Evolutionary conservation across 2,329 filamentous ascomycete genomes (phyloP).

Genomic region (Amauroascus niger): DNA sequence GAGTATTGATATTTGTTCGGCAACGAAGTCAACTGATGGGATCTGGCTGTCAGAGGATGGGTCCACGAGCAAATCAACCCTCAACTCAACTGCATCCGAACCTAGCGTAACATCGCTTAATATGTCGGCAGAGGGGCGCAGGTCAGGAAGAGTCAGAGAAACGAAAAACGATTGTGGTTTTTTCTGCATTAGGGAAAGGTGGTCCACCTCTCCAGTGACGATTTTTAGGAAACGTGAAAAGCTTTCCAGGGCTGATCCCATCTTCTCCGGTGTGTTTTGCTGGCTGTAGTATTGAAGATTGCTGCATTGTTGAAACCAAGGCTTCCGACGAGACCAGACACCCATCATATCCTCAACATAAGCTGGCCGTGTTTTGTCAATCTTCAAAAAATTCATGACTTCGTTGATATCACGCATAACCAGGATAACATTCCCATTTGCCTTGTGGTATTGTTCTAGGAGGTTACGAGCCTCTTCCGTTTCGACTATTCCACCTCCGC

Average conservation of each 20-base stretch:
- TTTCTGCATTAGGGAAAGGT: constrained; percentile 51
- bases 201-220: constrained; percentile 53
- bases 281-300: constrained; percentile 90
- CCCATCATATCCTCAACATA: constrained; percentile 87
- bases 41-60: constrained; percentile 48
- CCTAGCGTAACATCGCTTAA: constrained; percentile 69
- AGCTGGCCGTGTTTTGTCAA: constrained; percentile 82
- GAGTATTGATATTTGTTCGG: constrained; percentile 69
- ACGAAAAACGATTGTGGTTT: constrained; percentile 79
- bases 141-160: constrained; percentile 70
- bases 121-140: constrained; percentile 53
- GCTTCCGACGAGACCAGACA: constrained; percentile 80
- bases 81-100: constrained; percentile 83
- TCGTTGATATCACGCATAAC: constrained; percentile 81
- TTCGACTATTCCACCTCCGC: constrained; percentile 88
- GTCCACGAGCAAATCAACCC: constrained; percentile 82
- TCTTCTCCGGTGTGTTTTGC: constrained; percentile 43
- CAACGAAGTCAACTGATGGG: constrained; percentile 63
- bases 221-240: constrained; percentile 63
- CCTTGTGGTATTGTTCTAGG: constrained; percentile 61
- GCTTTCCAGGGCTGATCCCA: constrained; percentile 52
- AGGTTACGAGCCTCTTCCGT: constrained; percentile 67
- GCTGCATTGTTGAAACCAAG: constrained; percentile 86
- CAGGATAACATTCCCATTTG: constrained; percentile 73
- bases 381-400: constrained; percentile 77